Evolutionary conservation across 208 protist genomes (phyloP).

Genomic region (Leishmania gerbilli): DNA sequence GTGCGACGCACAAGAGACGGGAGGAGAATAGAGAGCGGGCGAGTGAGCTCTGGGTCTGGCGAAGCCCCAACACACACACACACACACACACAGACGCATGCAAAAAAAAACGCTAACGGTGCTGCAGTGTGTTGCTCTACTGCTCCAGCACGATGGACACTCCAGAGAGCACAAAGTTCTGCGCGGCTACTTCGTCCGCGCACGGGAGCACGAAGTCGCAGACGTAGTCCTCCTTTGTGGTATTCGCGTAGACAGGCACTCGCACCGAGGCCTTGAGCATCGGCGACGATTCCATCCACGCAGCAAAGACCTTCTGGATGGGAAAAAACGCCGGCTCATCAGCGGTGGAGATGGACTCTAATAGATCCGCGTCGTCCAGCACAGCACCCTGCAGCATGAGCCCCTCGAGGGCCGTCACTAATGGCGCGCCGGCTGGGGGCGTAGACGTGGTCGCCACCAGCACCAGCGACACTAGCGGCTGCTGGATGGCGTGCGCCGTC

Average conservation of each 20-base stretch:
- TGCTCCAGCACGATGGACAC: conserved; percentile 86
- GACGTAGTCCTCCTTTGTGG: conserved; percentile 82
- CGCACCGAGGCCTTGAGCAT: conserved; percentile 36
- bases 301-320: conserved; percentile 74
- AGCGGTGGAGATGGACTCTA: conserved; percentile 77
- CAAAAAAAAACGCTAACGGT: neutral
- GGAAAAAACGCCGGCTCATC: conserved; percentile 83
- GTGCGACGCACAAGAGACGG: neutral
- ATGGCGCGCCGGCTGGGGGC: conserved; percentile 47
- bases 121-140: conserved; percentile 21
- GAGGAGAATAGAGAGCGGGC: neutral
- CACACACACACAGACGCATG: neutral
- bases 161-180: conserved; percentile 89
- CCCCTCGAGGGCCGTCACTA: conserved; percentile 69
- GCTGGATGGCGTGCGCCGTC: conserved; percentile 77
- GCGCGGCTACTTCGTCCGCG: conserved; percentile 45
- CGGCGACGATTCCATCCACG: conserved; percentile 50
- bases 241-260: conserved; percentile 89
- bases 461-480: conserved; percentile 82
- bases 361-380: conserved; percentile 62
- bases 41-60: neutral
- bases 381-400: conserved; percentile 88
- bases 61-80: neutral
- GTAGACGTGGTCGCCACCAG: conserved; percentile 61
- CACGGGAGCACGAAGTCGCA: conserved; percentile 89